Percentiles rank a stretch among this genome's conserved stretches.
phyloP scores from a whole-genome alignment of 2,329 filamentous ascomycete genomes.

The Neofusicoccum laricinum region DNA sequence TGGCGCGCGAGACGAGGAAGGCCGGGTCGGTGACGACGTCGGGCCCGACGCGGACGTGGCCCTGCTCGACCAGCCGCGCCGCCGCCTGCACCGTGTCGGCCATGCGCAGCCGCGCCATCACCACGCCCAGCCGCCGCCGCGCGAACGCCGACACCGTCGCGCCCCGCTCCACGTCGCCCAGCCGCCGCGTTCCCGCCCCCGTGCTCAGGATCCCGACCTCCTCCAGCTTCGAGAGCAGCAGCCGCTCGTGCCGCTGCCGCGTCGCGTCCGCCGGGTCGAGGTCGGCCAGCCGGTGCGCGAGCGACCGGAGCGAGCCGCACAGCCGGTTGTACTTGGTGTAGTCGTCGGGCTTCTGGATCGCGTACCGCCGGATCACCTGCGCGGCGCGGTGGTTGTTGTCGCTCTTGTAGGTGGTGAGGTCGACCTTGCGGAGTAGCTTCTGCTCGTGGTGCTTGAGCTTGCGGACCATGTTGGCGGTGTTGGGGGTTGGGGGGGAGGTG shows the following conservation, averaged over 20 bases:
- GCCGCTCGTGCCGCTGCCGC: slow-evolving; percentile 78
- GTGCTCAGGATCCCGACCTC: slow-evolving; percentile 83
- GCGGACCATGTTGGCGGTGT: neutral
- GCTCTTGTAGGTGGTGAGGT: slow-evolving; percentile 91
- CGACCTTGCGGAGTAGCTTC: slow-evolving; percentile 85
- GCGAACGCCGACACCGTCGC: slow-evolving; percentile 89
- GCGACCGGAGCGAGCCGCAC: slow-evolving; percentile 70
- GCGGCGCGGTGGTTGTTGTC: slow-evolving; percentile 85
- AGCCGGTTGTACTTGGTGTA: slow-evolving; percentile 58
- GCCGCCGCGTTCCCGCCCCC: slow-evolving; percentile 58
- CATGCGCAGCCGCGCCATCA: slow-evolving; percentile 91
- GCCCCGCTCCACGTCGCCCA: slow-evolving; percentile 73
- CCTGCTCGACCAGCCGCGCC: slow-evolving; percentile 87
- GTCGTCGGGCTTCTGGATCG: slow-evolving; percentile 84
- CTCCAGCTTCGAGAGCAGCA: slow-evolving; percentile 87
- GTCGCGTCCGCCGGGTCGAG: slow-evolving; percentile 75
- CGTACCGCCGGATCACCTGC: slow-evolving; percentile 76
- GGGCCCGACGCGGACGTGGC: slow-evolving; percentile 86
- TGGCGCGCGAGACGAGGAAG: slow-evolving; percentile 77
- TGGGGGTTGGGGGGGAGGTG: neutral
- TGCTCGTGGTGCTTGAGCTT: neutral
- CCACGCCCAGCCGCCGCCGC: slow-evolving; percentile 75
- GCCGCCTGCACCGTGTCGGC: slow-evolving; percentile 79
- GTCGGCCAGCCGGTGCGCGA: slow-evolving; percentile 82
- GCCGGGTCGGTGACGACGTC: slow-evolving; percentile 88